Evolutionary conservation across 2,329 filamentous ascomycete species (phyloP), one percentile per base, ranked within the genome.

Genomic region (Tothia fuscella): DNA sequence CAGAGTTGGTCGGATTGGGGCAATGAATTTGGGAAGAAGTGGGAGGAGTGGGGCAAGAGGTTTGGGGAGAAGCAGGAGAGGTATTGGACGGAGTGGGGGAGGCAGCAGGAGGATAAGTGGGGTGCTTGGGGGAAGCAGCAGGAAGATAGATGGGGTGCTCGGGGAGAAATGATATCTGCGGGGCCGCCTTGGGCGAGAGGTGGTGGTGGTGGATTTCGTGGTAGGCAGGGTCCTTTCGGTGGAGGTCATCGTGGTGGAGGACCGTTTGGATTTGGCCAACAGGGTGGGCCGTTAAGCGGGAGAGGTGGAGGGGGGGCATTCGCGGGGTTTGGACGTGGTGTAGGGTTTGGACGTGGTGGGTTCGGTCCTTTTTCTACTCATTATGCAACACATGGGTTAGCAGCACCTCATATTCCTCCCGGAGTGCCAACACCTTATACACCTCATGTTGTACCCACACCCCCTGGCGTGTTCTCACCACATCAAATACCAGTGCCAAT

Each of bases 1-100:
- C 28, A 21, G 22, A 36, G 20, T 9, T 42, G 40, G 40, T 19
- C 14, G 5, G 40, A 42, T n/a, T 42, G 40, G 40, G 40, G 40
- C 14, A 22, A 37, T 17, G 17, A 42, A 5, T 33, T 36, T 17
- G 40, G 40, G 13, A 19, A 34, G n/a, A 17, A 24, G 9, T 42
- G 40, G 40, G 31, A 25, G 2, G 19, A 19, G 22, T 36, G 30
- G 40, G 30, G 31, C 9, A n/a, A n/a, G n/a, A n/a, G n/a, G n/a
- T n/a, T n/a, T n/a, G n/a, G n/a, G n/a, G 33, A 42, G 38, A 9
- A 41, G 16, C 38, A 41, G 14, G 30, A 29, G 17, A 24, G 20
- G 17, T 31, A 30, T 14, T 41, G 38, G 38, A 24, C 17, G 14
- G 20, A 33, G 13, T 41, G 38, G 38, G 34, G 34, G 6, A 19